A percentile compares a stretch with the other conserved stretches of the same genome.
Conservation (phyloP, 345 rosid species). For the Lepidium didymum region DNA sequence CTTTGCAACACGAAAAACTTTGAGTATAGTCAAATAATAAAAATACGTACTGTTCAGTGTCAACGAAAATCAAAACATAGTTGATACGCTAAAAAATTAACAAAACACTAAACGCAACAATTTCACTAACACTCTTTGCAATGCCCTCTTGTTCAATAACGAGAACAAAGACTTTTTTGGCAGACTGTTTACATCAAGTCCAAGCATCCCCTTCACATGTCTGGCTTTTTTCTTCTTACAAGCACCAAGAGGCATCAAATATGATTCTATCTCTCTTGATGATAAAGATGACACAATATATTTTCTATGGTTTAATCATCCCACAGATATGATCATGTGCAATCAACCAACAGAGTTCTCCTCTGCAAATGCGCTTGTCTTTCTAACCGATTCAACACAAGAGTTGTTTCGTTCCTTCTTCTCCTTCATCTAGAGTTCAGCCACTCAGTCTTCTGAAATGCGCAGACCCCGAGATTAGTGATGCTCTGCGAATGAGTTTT, state of each 20-base stretch:
- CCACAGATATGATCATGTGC: constrained; percentile 24
- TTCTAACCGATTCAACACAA: constrained; percentile 17
- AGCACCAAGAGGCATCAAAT: not conserved
- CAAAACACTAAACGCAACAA: not conserved
- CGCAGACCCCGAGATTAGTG: not conserved
- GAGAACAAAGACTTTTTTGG: constrained; percentile 20
- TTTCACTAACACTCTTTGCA: not conserved
- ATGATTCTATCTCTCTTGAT: constrained; percentile 10
- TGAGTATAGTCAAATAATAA: not conserved
- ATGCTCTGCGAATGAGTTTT: not conserved
- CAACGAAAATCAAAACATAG: constrained; percentile 9
- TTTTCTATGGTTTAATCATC: constrained; percentile 21
- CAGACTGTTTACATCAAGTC: too few relatives aligned
- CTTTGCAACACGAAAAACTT: not conserved
- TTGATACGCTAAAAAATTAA: not conserved
- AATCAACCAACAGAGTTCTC: constrained; percentile 49
- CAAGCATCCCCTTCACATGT: not conserved
- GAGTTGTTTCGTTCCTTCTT: constrained; percentile 9
- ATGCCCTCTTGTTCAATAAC: constrained; percentile 10
- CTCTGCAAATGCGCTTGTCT: constrained; percentile 30
- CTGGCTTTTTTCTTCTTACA: constrained; percentile 15
- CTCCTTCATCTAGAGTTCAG: not conserved
- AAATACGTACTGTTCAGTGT: not conserved
- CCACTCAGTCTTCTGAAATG: constrained; percentile 21
- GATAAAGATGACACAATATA: not conserved